These are phyloP conservation scores for Acanthamoeba triangularis DNA, from an alignment of 208 protist genomes.

Conservation along the genomic window DNA sequence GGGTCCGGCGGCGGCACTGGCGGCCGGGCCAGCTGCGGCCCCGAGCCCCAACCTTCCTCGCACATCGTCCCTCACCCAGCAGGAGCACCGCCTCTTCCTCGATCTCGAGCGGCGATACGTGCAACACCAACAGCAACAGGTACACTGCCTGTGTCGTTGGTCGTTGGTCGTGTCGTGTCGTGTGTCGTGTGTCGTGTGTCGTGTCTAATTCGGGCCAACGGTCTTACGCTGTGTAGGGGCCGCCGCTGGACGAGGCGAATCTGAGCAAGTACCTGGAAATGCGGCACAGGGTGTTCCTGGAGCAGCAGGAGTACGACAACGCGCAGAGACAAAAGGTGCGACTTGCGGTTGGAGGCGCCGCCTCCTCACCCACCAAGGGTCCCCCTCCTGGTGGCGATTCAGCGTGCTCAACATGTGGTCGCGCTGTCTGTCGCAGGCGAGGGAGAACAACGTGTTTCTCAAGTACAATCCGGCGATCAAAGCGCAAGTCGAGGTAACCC, in stretches of 20 bases:
- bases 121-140: conserved; percentile 34
- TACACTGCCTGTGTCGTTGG: neutral
- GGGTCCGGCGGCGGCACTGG: neutral
- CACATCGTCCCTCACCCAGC: conserved; percentile 38
- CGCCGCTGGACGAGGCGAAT: neutral
- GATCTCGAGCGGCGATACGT: conserved; percentile 29
- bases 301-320: conserved; percentile 61
- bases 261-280: conserved; percentile 33
- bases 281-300: neutral
- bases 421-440: neutral
- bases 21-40: neutral
- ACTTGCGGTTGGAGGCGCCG: neutral
- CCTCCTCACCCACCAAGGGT: neutral
- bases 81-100: conserved; percentile 61
- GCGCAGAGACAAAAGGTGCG: conserved; percentile 29
- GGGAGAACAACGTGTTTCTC: conserved; percentile 21
- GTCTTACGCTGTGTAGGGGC: neutral
- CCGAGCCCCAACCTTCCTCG: conserved; percentile 18
- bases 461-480: conserved; percentile 43
- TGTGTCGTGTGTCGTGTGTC: neutral
- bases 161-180: neutral
- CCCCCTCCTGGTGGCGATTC: too few species aligned
- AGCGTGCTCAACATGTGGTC: too few species aligned
- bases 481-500: conserved; percentile 39
- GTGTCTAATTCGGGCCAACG: neutral